Evolutionary conservation across 306 rosid genomes (phyloP), one percentile per base, ranked within the genome.

Genomic region (Rosa chinensis): DNA sequence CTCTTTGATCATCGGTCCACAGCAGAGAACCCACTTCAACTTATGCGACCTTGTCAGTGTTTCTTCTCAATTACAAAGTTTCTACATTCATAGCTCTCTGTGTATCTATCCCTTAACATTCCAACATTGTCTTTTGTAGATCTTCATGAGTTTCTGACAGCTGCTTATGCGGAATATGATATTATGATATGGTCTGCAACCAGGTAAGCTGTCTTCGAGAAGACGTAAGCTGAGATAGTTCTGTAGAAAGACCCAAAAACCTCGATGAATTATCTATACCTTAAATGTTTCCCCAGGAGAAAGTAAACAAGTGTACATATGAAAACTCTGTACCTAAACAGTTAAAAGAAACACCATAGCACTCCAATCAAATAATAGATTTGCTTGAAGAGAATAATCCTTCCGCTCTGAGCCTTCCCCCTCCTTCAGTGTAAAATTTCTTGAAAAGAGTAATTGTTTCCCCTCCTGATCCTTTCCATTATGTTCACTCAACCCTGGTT

Each of bases 161-260:
- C 98, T 71, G 99, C 84, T 69, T 93, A 93, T 81, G 76, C 97
- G 0, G 94, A 93, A 82, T 95, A 90, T 77, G 99, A 93, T 84
- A 91, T 95, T 79, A 92, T 95, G 92, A 95, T 95, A 83, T 92
- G 99, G 99, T 95, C 99, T 50, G 99, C 99, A 43, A 95, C 99
- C 79, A 90, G 99, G 99, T 92, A 47, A 75, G 81, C 62, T 85
- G 35, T 32, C 35, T 1, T 32, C 35, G 35, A 32, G 35, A 32
- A 32, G 35, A 32, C 2, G 0, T 32, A 32, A 32, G 35, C 35
- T 32, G 35, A 32, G 35, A 32, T 32, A 2, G 35, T 1, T 32
- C 1, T 32, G 35, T 32, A 32, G 35, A 32, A 32, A 32, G 35
- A 32, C 35, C 35, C 1, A 32, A 32, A 32, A 32, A 32, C 35